Base-by-base conservation (phyloP, 1,284 basidiomycete species). In the Meripilus lineatus region DNA sequence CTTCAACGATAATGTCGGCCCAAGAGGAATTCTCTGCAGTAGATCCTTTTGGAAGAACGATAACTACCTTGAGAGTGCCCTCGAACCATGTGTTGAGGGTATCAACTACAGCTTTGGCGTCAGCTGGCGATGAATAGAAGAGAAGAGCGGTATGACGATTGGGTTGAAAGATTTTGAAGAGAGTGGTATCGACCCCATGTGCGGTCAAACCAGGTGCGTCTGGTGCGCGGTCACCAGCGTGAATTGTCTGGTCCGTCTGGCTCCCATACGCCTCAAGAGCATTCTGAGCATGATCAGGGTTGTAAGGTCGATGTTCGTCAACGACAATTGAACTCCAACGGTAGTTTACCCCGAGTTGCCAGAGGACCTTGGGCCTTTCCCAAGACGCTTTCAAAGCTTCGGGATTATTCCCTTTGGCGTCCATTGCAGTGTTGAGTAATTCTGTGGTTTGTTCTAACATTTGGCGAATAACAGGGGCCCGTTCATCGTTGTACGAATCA, bases 271-370 rank as follows among this genome's bases (percentile, higher is more conserved):
- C 40, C 23, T 32, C 51, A 28, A 28, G 55, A 50, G n/a, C 47
- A 20, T 30, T 52, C 40, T n/a, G 35, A 4, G 23, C 39, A 21
- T 35, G 15, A 32, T 26, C 40, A 2, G 24, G 14, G 23, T 41
- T 6, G 48, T 42, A 30, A 10, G 33, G 28, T 2, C 24, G 13
- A 3, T 53, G 50, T 40, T 68, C 69, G 41, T 74, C 70, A n/a
- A 70, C 30, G 18, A 73, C 62, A 38, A 74, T 64, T 3, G 65
- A 57, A 50, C 72, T 74, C 64, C 68, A 68, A 17, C 72, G 64
- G 46, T 70, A 75, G 53, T 74, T 74, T 26, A 75, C 62, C 1
- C 71, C 71, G 30, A 74, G 61, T 52, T 69, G 67, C 17, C 55
- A 50, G 22, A 73, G 58, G 2, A 55, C 54, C 8, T 55, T 24